phyloP scores from a whole-genome alignment of 2,329 filamentous ascomycete species.

The Penicillium sp. region DNA sequence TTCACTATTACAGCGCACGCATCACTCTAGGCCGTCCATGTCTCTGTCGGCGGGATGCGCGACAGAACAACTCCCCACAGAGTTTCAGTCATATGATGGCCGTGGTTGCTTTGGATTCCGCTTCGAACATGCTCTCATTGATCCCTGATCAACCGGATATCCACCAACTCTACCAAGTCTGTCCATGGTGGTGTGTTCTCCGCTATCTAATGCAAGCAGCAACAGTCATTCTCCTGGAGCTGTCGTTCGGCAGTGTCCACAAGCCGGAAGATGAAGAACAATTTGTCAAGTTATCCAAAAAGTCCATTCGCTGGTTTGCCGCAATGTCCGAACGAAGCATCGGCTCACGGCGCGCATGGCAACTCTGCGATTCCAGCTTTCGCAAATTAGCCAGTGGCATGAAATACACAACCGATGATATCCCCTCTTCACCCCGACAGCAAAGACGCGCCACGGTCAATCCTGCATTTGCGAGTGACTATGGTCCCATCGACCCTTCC shows the following conservation, averaged over 20 bases:
- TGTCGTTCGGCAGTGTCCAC: slow-evolving; percentile 42
- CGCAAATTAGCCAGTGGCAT: slow-evolving; percentile 33
- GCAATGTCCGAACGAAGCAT: slow-evolving; percentile 37
- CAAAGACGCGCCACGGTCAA: slow-evolving; percentile 7
- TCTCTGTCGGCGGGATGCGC: slow-evolving; percentile 41
- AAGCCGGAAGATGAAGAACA: slow-evolving; percentile 37
- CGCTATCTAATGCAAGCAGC: slow-evolving; percentile 44
- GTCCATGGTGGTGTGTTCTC: slow-evolving; percentile 45
- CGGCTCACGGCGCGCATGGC: slow-evolving; percentile 41
- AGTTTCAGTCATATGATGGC: slow-evolving; percentile 40
- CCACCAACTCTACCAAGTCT: slow-evolving; percentile 37
- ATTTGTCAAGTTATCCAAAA: slow-evolving; percentile 37
- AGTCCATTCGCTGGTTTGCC: slow-evolving; percentile 42
- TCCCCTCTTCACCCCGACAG: slow-evolving; percentile 23
- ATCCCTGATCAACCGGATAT: slow-evolving; percentile 41
- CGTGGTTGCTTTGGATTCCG: slow-evolving; percentile 36
- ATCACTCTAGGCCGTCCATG: slow-evolving; percentile 44
- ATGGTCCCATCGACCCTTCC: neutral
- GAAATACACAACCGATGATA: slow-evolving; percentile 32
- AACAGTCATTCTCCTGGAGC: slow-evolving; percentile 43
- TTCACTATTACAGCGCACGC: slow-evolving; percentile 42
- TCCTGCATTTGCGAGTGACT: neutral
- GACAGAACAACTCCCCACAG: slow-evolving; percentile 21
- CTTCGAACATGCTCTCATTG: slow-evolving; percentile 36
- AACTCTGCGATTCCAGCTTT: slow-evolving; percentile 35